Conservation (phyloP, 1,284 basidiomycete species). For the Heterobasidion occidentale region DNA sequence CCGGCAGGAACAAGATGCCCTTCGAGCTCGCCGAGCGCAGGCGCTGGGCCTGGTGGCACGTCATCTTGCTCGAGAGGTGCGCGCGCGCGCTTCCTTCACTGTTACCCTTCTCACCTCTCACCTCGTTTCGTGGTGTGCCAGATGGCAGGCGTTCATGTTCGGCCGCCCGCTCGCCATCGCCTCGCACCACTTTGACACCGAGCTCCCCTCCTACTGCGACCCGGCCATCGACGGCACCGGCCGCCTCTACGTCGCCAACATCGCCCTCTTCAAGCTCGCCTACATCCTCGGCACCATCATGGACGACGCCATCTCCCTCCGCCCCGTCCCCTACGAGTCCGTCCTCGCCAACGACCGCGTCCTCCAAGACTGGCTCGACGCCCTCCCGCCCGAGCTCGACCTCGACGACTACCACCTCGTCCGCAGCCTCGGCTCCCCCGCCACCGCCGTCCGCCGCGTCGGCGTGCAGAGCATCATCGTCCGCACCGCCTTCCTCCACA, state of each 20-base stretch:
- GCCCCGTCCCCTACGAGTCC: conserved; percentile 63
- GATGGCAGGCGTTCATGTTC: conserved; percentile 81
- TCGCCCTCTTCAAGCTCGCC: conserved; percentile 68
- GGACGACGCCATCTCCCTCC: conserved; percentile 72
- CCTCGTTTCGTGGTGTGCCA: conserved; percentile 17
- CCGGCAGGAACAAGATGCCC: conserved; percentile 62
- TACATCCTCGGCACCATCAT: conserved; percentile 74
- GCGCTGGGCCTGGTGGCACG: conserved; percentile 84
- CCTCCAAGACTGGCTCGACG: conserved; percentile 64
- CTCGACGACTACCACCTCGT: conserved; percentile 68
- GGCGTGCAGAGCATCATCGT: conserved; percentile 75
- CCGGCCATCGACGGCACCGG: conserved; percentile 50
- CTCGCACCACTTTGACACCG: conserved; percentile 75
- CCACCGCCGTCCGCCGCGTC: conserved; percentile 45
- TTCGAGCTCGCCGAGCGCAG: conserved; percentile 62
- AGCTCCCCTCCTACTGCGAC: conserved; percentile 58
- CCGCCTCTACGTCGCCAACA: conserved; percentile 59
- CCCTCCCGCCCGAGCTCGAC: conserved; percentile 61
- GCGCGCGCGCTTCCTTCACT: conserved; percentile 17
- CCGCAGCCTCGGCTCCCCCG: conserved; percentile 53
- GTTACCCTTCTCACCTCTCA: neutral
- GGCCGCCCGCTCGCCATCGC: conserved; percentile 68
- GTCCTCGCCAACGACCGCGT: conserved; percentile 64
- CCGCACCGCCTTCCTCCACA: conserved; percentile 67
- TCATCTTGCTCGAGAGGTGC: conserved; percentile 66